Base-by-base conservation (phyloP, 2,329 filamentous ascomycete genomes). In the Coniochaeta sp. region DNA sequence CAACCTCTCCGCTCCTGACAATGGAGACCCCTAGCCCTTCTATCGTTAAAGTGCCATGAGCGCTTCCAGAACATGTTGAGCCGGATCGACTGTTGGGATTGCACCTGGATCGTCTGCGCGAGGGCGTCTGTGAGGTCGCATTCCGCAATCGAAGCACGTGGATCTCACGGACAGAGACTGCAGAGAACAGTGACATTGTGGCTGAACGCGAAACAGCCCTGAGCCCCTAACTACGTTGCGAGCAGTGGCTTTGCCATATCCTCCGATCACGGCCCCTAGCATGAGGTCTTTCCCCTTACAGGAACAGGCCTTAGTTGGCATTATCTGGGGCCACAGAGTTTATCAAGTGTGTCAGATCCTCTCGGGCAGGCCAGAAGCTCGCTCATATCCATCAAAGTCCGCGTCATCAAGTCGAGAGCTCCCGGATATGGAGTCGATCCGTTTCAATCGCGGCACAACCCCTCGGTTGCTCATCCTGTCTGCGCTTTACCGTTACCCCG, bases 111-210 rank as follows among this genome's bases (percentile, higher is more conserved):
- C 47, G 26, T 28, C 47, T 52, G 47, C 47, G 47, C 47, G 47
- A 52, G 47, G 26, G 47, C 47, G 24, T 52, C 47, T 52, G 47
- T 52, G 47, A 52, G 47, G 47, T 52, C 47, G 47, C 47, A 52
- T 52, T 52, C 47, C 47, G 47, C 47, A 17, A 26, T 22, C 26
- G 24, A 52, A 4, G 47, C 47, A 52, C 24, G 47, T 52, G 24
- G 24, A 28, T 6, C 6, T 31, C 24, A 52, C 11, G 7, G 2
- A 5, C 2, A 26, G 43, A 6, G 9, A 22, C 17, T 22, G n/a
- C 43, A 26, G 43, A 26, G 43, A 19, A 14, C 43, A 26, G 43
- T 14, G 22, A 26, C 43, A 19, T 22, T 47, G 43, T 47, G 43
- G 43, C 43, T 47, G 43, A 47, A 52, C 22, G 47, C 47, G 47